Evolutionary conservation across 805 yeast genomes (phyloP).

Genomic region (Pichia paraexigua): DNA sequence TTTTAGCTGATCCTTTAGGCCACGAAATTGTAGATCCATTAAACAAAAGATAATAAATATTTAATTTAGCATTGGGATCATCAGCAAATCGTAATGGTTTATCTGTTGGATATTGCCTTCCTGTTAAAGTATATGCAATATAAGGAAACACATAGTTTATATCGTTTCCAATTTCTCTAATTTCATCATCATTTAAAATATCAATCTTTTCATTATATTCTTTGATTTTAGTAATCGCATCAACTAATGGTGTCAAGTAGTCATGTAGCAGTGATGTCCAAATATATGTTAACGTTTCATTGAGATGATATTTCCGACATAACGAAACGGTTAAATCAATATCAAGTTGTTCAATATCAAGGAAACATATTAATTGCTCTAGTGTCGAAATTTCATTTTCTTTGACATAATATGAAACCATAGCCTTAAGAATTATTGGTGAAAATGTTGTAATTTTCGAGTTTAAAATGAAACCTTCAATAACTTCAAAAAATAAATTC

Average conservation of each 20-base stretch:
- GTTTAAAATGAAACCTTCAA: conserved; percentile 45
- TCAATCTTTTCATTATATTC: conserved; percentile 9
- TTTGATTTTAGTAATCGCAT: conserved; percentile 37
- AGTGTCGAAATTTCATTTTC: conserved; percentile 38
- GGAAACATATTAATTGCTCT: conserved; percentile 59
- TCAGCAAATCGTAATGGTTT: conserved; percentile 31
- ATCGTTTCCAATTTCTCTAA: conserved; percentile 9
- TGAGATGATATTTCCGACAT: conserved; percentile 47
- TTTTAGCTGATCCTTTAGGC: conserved; percentile 33
- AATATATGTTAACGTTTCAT: conserved; percentile 59
- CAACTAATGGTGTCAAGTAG: conserved; percentile 61
- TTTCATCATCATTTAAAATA: conserved; percentile 9
- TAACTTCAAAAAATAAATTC: conserved; percentile 39
- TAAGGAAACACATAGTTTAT: conserved; percentile 45
- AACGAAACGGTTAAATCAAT: conserved; percentile 65
- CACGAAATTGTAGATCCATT: conserved; percentile 43
- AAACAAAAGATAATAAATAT: conserved; percentile 51
- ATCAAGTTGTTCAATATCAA: conserved; percentile 65
- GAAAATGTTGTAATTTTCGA: conserved; percentile 44
- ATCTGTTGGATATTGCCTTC: conserved; percentile 76
- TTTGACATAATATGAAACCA: conserved; percentile 45
- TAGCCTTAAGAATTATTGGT: conserved; percentile 52
- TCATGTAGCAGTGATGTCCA: conserved; percentile 68
- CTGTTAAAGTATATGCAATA: conserved; percentile 61
- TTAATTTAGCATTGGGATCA: conserved; percentile 37